Base-by-base conservation (phyloP, 495 filamentous ascomycete genomes). In the Coniosporium apollinis region DNA sequence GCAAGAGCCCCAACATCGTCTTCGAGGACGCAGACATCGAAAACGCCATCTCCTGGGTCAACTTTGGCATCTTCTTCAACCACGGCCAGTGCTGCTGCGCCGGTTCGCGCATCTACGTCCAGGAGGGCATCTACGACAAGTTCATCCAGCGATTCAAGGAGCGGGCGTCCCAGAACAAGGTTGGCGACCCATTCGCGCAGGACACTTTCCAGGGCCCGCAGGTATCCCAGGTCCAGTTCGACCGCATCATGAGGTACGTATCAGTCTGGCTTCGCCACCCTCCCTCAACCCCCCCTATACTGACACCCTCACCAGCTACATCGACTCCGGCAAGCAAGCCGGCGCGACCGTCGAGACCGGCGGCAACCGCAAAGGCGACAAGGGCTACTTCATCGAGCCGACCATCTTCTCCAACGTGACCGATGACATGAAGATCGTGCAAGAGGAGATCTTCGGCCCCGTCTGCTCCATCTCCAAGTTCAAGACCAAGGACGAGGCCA, bases 61-160 rank as follows among this genome's bases (percentile, higher is more conserved):
- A 96, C 78, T 93, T 89, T 41, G 87, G 87, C 56, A 94, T 96
- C 55, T 96, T 83, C 78, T 96, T 69, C 69, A 96, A 96, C 72
- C 89, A 96, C 66, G 87, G 87, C 54, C 89, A 96, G 63, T 85
- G 78, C 75, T 96, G 87, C 79, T 94, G 85, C 54, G 87, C 87
- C 45, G 87, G 87, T 47, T 92, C 85, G 38, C 81, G 87, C 52
- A 68, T 96, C 56, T 92, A 93, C 60, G 87, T 96, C 38, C 87
- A 96, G 59, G 85, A 93, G 55, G 75, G 69, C 36, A 83, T 96
- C 61, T 89, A 96, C 64, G 87, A 94, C 64, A 79, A 91, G 67
- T 94, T 96, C 58, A 52, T 96, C 39, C 64, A 67, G 39, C 67
- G 71, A 36, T 94, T 96, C 73, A 92, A 87, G 74, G 70, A 71